Evolutionary conservation across 2,329 filamentous ascomycete species (phyloP), one percentile per base, ranked within the genome.

Genomic region (Hymenoscyphus fructigenus): DNA sequence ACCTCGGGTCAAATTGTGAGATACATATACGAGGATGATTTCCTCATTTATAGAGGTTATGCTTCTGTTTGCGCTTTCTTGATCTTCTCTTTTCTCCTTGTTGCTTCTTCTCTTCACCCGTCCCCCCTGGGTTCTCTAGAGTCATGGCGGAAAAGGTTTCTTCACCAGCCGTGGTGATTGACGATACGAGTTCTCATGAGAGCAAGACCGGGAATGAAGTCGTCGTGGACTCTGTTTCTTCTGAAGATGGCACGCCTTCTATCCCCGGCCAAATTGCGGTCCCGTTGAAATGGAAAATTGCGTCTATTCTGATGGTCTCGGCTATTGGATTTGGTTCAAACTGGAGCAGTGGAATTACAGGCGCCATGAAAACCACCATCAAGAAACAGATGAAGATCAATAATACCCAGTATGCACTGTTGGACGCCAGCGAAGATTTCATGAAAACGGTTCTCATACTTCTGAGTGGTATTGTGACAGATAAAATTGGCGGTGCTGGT

Each of bases 361-460:
- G 83, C 10, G 85, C 85, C 1, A 83, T 88, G 80, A 88, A 88
- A 71, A 84, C 78, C 20, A 87, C 84, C 0, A 73, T 88, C 29
- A 88, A 88, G 68, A 87, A 86, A 78, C 77, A 70, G 86, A 78
- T 88, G 53, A 67, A 82, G 57, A 87, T 88, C 71, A 82, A 83
- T 71, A 88, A 88, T 69, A 82, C 82, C 0, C 81, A 88, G 69
- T 88, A 83, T 69, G 81, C 86, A 0, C 76, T 88, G 0, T 78
- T 88, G 0, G 84, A 86, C 68, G 82, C 85, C 0, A 88, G 85
- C 55, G 83, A 87, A 67, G 81, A 88, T 70, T 88, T 88, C 64
- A 88, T 88, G 82, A 81, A 82, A 15, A 86, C 84, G 0, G 77
- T 81, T 0, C 73, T 88, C 2, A 85, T 88, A 23, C 74, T 88